Evolutionary conservation across 805 yeast genomes (phyloP), one percentile per base, ranked within the genome.

Genomic region (Schwanniomyces occidentalis): DNA sequence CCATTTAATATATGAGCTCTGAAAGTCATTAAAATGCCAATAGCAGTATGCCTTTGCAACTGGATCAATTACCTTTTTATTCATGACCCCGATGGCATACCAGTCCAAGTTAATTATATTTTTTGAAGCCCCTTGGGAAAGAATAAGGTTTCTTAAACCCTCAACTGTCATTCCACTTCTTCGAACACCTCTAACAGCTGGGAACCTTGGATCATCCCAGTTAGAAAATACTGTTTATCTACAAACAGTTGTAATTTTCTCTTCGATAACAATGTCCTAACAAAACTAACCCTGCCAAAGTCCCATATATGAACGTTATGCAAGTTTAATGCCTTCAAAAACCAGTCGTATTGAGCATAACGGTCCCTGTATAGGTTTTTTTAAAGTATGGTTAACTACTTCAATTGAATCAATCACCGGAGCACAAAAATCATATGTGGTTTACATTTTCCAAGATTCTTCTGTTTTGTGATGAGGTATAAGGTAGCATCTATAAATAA

Each of bases 191-290:
- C 96, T 80, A 24, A 89, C 95, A 28, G 97, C 90, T 49, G 97
- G 97, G 86, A 89, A 90, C 61, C 97, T 77, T 48, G 97, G 96
- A 62, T 89, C 97, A 55, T 89, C 95, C 97, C 97, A 89, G 67
- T 85, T 86, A 16, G 74, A 54, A 38, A 90, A 49, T 81, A 71
- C 27, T 75, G 71, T 61, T 85, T 81, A 71, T 90, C 96, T 41
- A 90, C 96, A 65, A 89, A 86, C 96, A 96, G 89, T 71, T 90
- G 96, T 58, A 89, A 73, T 73, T 89, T 90, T 70, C 97, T 82
- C 80, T 89, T 89, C 43, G 95, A 85, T 40, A 89, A 69, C 58
- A 89, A 69, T 16, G 97, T 89, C 70, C 95, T 80, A 41, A 90
- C 85, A 58, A 89, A 89, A 76, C 88, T 89, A 56, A 89, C 86